These are phyloP conservation scores for Truncatella angustata DNA, from an alignment of 2,329 filamentous ascomycete genomes.

Conservation along the genomic window DNA sequence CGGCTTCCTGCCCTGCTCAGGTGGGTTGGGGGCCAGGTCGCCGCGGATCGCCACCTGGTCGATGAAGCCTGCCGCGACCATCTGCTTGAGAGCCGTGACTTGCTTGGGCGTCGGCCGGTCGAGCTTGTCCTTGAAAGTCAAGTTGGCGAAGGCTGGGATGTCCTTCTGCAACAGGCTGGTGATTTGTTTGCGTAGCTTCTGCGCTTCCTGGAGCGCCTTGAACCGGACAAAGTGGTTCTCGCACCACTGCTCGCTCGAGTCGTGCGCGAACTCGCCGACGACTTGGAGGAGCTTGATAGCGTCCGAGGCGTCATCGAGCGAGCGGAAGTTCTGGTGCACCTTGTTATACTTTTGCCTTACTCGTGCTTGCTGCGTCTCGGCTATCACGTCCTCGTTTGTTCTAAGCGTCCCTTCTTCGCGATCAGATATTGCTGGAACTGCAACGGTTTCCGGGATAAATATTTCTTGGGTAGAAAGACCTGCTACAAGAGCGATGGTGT, in stretches of 20 bases:
- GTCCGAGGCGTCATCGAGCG: conserved; percentile 79
- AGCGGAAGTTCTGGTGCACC: conserved; percentile 75
- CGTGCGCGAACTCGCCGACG: conserved; percentile 81
- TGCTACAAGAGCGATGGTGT: conserved; percentile 85
- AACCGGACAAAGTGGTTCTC: conserved; percentile 78
- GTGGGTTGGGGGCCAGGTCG: conserved; percentile 75
- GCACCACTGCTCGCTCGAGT: conserved; percentile 72
- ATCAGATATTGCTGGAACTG: conserved; percentile 56
- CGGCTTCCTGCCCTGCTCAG: conserved; percentile 66
- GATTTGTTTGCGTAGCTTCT: conserved; percentile 80
- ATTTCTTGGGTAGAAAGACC: conserved; percentile 85
- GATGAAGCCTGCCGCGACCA: conserved; percentile 87
- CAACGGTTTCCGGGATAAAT: conserved; percentile 79
- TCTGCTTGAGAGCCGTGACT: conserved; percentile 81
- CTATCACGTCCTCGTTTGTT: conserved; percentile 66
- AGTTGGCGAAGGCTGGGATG: conserved; percentile 63
- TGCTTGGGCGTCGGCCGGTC: conserved; percentile 63
- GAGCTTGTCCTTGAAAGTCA: conserved; percentile 54
- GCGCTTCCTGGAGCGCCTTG: conserved; percentile 84
- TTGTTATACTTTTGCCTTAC: conserved; percentile 62
- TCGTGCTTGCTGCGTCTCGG: conserved; percentile 67
- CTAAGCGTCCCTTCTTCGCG: conserved; percentile 41
- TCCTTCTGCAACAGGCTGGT: conserved; percentile 76
- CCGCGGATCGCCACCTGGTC: conserved; percentile 92
- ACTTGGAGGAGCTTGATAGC: conserved; percentile 88